Evolutionary conservation across 1,139 yeast genomes (phyloP).

Genomic region (Yamadazyma sp.): DNA sequence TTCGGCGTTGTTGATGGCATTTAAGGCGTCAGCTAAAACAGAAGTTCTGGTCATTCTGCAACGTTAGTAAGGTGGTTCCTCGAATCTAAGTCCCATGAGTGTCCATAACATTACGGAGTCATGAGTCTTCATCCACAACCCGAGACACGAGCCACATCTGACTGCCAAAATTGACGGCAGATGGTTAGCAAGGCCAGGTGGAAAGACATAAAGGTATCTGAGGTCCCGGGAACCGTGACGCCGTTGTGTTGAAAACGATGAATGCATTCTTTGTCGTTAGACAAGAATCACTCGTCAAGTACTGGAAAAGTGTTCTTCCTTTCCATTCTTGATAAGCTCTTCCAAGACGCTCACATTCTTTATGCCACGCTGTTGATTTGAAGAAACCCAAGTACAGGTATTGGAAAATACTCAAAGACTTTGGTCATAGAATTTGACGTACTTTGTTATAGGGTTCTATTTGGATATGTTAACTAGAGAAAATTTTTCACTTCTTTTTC

Average conservation of each 20-base stretch:
- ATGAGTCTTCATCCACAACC: slow-evolving; percentile 8
- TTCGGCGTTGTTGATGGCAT: slow-evolving; percentile 98
- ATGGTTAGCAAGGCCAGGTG: no score
- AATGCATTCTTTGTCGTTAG: background rate
- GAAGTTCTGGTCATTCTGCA: slow-evolving; percentile 92
- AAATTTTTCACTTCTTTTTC: slow-evolving; percentile 6
- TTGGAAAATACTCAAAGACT: slow-evolving; percentile 3
- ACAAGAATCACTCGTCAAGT: slow-evolving; percentile 4
- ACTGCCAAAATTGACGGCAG: no score
- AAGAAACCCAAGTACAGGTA: slow-evolving; percentile 9
- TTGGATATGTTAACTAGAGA: slow-evolving; percentile 6
- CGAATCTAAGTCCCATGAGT: slow-evolving; percentile 15
- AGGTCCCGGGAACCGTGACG: slow-evolving; percentile 9
- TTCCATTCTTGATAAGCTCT: slow-evolving; percentile 10
- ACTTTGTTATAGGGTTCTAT: slow-evolving; percentile 2
- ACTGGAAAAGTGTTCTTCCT: background rate
- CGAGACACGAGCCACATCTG: no score
- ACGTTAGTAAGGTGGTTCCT: slow-evolving; percentile 11
- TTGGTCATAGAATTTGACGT: slow-evolving; percentile 1
- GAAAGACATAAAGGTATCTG: slow-evolving; percentile 14
- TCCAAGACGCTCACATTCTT: slow-evolving; percentile 21
- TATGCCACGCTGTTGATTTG: slow-evolving; percentile 11
- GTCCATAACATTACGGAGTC: slow-evolving; percentile 15
- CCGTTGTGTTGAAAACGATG: slow-evolving; percentile 2
- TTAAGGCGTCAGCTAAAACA: slow-evolving; percentile 98